Evolutionary conservation across 805 yeast genomes (phyloP), one percentile per base, ranked within the genome.

Genomic region (Cyberlindnera samutprakarnensis): DNA sequence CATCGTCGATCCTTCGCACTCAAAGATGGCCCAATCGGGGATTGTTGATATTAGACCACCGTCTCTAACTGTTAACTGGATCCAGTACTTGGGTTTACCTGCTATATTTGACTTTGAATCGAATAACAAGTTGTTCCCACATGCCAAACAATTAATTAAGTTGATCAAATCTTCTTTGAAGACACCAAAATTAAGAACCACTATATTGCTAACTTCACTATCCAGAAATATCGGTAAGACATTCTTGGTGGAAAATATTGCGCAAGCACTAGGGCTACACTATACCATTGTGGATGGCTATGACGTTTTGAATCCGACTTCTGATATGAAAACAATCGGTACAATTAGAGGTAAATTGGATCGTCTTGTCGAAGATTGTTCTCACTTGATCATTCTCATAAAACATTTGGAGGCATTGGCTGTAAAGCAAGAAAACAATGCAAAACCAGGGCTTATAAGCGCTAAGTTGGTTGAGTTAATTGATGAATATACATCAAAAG

Each of bases 201-300:
- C 85, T 0, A 58, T 87, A 0, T 51, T 87, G 17, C 51, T 92
- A 15, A 72, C 69, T 31, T 84, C 96, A 4, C 59, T 75, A 45
- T 70, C 76, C 19, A 62, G 94, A 32, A 86, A 82, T 7, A 74
- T 83, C 6, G 98, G 98, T 0, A 90, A 90, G 48, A 52, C 81
- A 0, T 73, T 79, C 0, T 47, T 83, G 16, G 72, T 85, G 0
- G 54, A 67, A 31, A 70, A 72, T 34, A 48, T 75, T 2, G 66
- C 83, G 0, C 53, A 61, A 7, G 70, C 70, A 19, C 53, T 78
- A 19, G 95, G 96, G 0, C 54, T 77, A 7, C 79, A 82, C 41
- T 54, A 79, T 7, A 57, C 79, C 19, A 81, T 72, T 28, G 56
- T 90, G 11, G 94, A 88, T 42, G 78, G 86, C 18, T 67, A 72